phyloP scores from a whole-genome alignment of 1,284 basidiomycete genomes.

The Schizophyllum commune region DNA sequence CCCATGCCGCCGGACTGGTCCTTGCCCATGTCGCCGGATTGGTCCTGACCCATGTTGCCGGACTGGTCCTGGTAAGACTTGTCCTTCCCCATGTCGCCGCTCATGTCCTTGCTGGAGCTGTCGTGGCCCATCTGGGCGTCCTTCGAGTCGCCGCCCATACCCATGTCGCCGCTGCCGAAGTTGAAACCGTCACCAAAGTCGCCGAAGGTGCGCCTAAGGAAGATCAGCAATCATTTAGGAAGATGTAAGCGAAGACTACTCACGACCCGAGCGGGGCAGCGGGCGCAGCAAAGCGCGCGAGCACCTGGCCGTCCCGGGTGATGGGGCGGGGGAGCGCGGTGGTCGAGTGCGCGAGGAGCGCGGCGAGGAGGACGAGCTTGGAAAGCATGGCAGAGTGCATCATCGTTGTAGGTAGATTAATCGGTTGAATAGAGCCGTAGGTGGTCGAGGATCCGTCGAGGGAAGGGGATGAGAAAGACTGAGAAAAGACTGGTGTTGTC shows the following conservation, averaged over 20 bases:
- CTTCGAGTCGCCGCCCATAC: no score
- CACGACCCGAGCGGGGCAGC: slow-evolving; percentile 17
- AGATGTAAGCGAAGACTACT: slow-evolving; percentile 2
- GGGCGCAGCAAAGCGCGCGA: not conserved
- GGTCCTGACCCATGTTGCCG: slow-evolving; percentile 6
- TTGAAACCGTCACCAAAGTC: not conserved
- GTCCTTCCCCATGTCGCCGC: slow-evolving; percentile 1
- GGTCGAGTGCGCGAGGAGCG: slow-evolving; percentile 36
- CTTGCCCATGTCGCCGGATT: slow-evolving; percentile 11
- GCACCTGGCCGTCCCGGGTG: not conserved
- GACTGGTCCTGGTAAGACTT: slow-evolving; percentile 1
- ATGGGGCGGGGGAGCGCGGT: slow-evolving; percentile 7
- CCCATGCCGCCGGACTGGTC: not conserved
- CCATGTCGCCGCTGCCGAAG: no score
- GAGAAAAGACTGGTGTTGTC: slow-evolving; percentile 20
- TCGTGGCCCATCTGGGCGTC: no score
- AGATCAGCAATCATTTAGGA: not conserved
- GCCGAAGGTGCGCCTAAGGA: not conserved
- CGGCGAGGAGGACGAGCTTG: slow-evolving; percentile 43
- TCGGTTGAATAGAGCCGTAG: slow-evolving; percentile 23
- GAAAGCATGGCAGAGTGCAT: slow-evolving; percentile 43
- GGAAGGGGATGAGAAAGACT: slow-evolving; percentile 40
- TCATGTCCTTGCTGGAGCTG: no score
- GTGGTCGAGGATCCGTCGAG: slow-evolving; percentile 27
- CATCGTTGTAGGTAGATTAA: slow-evolving; percentile 43